These are phyloP conservation scores for Stagonosporopsis cucurbitacearum DNA, from an alignment of 2,329 filamentous ascomycete species.

Conservation along the genomic window DNA sequence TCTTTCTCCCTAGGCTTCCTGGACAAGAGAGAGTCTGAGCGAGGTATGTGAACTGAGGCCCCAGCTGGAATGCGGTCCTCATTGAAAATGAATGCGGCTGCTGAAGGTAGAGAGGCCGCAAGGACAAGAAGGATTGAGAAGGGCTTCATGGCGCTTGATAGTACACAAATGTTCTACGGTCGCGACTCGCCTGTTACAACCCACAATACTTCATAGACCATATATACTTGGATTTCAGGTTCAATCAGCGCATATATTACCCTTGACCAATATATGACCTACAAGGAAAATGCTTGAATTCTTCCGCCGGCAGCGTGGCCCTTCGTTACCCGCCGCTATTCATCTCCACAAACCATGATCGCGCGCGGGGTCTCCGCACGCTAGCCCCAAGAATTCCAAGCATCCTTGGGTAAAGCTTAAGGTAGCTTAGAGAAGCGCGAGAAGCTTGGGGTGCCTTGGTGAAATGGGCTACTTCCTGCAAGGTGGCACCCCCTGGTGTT, in stretches of 20 bases:
- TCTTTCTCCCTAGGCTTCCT: slow-evolving; percentile 29
- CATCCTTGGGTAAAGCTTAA: slow-evolving; percentile 26
- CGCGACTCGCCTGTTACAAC: neutral
- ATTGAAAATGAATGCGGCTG: slow-evolving; percentile 20
- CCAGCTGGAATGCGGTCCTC: slow-evolving; percentile 24
- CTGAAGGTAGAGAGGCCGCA: slow-evolving; percentile 21
- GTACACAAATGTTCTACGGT: neutral
- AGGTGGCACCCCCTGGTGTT: slow-evolving; percentile 33
- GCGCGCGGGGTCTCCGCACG: slow-evolving; percentile 26
- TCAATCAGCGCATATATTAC: neutral
- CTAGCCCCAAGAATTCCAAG: slow-evolving; percentile 25
- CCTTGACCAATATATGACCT: slow-evolving; percentile 5
- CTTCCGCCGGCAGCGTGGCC: slow-evolving; percentile 17
- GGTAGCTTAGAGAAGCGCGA: slow-evolving; percentile 24
- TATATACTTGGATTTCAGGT: neutral
- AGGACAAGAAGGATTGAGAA: slow-evolving; percentile 23
- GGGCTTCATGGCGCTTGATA: slow-evolving; percentile 27
- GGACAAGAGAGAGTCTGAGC: slow-evolving; percentile 15
- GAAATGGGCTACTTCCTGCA: neutral
- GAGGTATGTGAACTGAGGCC: slow-evolving; percentile 18
- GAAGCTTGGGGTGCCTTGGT: slow-evolving; percentile 21
- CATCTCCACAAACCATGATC: slow-evolving; percentile 20
- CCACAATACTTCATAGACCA: neutral
- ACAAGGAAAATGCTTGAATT: slow-evolving; percentile 15
- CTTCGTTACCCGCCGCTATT: slow-evolving; percentile 5